Percentiles rank a stretch among this genome's conserved stretches.
These are phyloP conservation scores for Saccharomyces pastorianus DNA, from an alignment of 1,139 yeast species.

Conservation along the genomic window DNA sequence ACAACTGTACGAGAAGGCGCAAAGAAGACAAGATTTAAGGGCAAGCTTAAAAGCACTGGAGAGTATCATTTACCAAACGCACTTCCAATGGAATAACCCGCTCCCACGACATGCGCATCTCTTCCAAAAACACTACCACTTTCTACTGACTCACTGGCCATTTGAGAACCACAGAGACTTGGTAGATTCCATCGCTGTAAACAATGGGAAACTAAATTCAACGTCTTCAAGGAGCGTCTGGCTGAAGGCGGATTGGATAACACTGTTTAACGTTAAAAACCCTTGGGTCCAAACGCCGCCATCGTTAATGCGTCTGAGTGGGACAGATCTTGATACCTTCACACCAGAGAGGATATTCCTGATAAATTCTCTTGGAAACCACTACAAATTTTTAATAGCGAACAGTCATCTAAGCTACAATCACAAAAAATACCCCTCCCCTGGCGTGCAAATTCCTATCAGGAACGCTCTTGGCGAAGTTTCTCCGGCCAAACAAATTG, in stretches of 20 bases:
- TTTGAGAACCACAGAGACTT: slow-evolving; percentile 5
- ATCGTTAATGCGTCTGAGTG: not conserved
- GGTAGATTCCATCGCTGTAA: not conserved
- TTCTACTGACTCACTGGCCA: slow-evolving; percentile 9
- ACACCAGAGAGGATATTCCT: not conserved
- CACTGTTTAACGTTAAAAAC: not conserved
- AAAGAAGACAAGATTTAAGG: not conserved
- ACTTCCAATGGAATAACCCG: slow-evolving; percentile 4
- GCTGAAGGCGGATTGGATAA: not conserved
- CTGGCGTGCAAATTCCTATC: not conserved
- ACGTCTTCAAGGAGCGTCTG: slow-evolving; percentile 2
- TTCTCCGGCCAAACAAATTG: not conserved
- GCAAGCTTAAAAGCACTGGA: slow-evolving; percentile 3
- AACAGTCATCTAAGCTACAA: not conserved
- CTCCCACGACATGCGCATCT: slow-evolving; percentile 7
- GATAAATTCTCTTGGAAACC: not conserved
- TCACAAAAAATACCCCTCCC: not conserved
- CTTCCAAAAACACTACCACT: slow-evolving; percentile 2
- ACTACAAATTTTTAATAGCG: not conserved
- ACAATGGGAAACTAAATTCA: not conserved
- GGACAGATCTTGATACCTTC: not conserved
- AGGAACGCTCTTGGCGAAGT: not conserved
- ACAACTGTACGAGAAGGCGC: not conserved
- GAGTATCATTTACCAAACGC: slow-evolving; percentile 1
- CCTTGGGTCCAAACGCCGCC: not conserved